Percentiles rank a stretch among this genome's conserved stretches.
Evolutionary conservation across 2,329 filamentous ascomycete genomes (phyloP).

Genomic region (Epichloe baconii): DNA sequence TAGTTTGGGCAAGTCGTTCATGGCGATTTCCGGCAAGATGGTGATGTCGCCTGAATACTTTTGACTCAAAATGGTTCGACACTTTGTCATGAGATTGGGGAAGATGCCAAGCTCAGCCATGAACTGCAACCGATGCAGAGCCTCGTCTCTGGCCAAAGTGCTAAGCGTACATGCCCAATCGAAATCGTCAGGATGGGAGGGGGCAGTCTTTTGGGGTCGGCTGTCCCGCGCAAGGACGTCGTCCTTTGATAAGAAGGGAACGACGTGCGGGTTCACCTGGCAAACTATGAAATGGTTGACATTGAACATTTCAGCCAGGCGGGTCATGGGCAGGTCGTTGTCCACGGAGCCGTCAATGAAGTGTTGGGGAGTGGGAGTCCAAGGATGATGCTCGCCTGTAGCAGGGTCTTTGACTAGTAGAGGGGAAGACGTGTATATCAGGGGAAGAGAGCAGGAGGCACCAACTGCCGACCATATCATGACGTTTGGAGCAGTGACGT

Average conservation of each 20-base stretch:
- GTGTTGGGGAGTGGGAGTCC: constrained; percentile 73
- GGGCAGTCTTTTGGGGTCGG: constrained; percentile 13
- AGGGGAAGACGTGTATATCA: constrained; percentile 68
- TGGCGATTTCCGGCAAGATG: constrained; percentile 68
- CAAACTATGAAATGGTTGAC: constrained; percentile 98
- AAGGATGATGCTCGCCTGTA: constrained; percentile 64
- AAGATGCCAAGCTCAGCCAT: constrained; percentile 70
- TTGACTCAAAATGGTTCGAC: constrained; percentile 70
- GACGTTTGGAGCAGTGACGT: constrained; percentile 85
- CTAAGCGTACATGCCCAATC: constrained; percentile 56
- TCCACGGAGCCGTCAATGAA: constrained; percentile 96
- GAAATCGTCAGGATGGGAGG: constrained; percentile 23
- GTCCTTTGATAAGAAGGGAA: constrained; percentile 71
- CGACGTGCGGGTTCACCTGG: constrained; percentile 89
- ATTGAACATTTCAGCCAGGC: constrained; percentile 89
- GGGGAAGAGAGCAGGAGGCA: constrained; percentile 86
- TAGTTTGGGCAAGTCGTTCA: constrained; percentile 61
- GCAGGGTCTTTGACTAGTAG: constrained; percentile 74
- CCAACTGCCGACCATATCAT: constrained; percentile 94
- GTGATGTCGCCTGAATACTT: constrained; percentile 93
- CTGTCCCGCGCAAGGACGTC: constrained; percentile 37
- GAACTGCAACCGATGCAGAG: constrained; percentile 67
- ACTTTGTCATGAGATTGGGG: constrained; percentile 65
- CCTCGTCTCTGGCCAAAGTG: constrained; percentile 64
- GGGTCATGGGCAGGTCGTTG: constrained; percentile 83